Evolutionary conservation across 2,329 filamentous ascomycete genomes (phyloP), one percentile per base, ranked within the genome.

Genomic region (Didymella glomerata): DNA sequence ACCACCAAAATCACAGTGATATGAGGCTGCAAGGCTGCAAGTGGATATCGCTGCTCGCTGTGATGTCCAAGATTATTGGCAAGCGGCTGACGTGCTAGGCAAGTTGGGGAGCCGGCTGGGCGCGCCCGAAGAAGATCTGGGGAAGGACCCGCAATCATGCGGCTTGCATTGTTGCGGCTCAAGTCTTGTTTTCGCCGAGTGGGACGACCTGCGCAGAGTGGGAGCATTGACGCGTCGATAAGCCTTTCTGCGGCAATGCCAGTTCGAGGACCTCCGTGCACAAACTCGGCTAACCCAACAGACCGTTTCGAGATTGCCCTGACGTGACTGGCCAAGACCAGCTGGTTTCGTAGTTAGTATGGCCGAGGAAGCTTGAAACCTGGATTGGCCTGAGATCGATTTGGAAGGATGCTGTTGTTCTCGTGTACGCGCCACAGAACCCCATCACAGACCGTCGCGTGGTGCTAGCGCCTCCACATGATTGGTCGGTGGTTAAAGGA

Each of bases 271-370:
- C 42, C 54, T 56, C 28, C 51, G 51, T 64, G 66, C 63, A 65
- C 68, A 65, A 72, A 70, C 71, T 51, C 20, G 45, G 46, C 46
- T 41, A 57, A 54, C 54, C 72, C 70, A 74, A 76, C 72, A 62
- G 59, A 62, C 60, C 34, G 62, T 60, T 44, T 47, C 20, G 49
- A 30, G 40, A 63, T 55, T 57, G 51, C 47, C 40, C 61, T 64
- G 68, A 62, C 63, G 62, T 67, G 60, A 68, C 63, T 57, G 42
- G 72, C 74, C 70, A 73, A 75, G 64, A 63, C 66, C 67, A 67
- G 66, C 62, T 63, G 59, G 62, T 63, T 53, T 59, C 51, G 48
- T 64, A 68, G 66, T 68, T 68, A 66, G 61, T 63, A 66, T 62
- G 62, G 67, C 65, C 54, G 55, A 60, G 60, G 57, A 57, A 57